Base-by-base conservation (phyloP, 208 protist species). In the Spongospora subterranea region DNA sequence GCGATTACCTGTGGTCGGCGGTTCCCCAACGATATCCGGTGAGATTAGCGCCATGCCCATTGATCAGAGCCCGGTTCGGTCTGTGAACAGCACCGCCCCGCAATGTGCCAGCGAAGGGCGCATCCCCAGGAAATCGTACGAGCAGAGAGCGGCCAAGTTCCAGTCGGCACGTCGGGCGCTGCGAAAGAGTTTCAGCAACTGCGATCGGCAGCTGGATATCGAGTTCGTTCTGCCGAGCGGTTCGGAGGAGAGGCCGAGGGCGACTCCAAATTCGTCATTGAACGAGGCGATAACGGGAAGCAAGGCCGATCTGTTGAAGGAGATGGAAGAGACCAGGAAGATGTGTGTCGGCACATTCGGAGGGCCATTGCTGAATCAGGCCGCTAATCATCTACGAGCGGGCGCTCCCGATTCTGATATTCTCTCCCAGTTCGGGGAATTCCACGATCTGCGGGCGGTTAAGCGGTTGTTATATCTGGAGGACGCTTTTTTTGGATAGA, bases 351-450 rank as follows among this genome's bases (percentile, higher is more conserved):
- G 54, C 20, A 65, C 54, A 29, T 29, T 65, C 54, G 54, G 54
- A 17, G 54, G 29, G 29, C 54, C 54, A 29, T 29, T 65, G 20
- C 54, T 65, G 54, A 65, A 65, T 65, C 54, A 65, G 54, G 54
- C 54, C 20, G 29, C 54, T 17, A 65, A 17, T 29, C 54, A 65
- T 17, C 54, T 65, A 32, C 71, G 71, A 39, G 71, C 6, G 17
- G 71, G 35, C 40, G 71, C 6, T 43, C 71, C 6, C 11, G 71
- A 45, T 82, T 13, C 71, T 6, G 40, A 6, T 6, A 82, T 82
- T 39, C 71, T 82, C 17, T 6, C 71, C 71, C 71, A 82, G 71
- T 82, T 82, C 71, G 71, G 71, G 35, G 71, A 82, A n/a, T 35
- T 39, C 17, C 71, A 82, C 71, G 71, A 82, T n/a, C 71, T 82